Percentiles rank a stretch among this genome's conserved stretches.
These are phyloP conservation scores for Hypericum perforatum DNA, from an alignment of 345 rosid genomes.

Conservation along the genomic window DNA sequence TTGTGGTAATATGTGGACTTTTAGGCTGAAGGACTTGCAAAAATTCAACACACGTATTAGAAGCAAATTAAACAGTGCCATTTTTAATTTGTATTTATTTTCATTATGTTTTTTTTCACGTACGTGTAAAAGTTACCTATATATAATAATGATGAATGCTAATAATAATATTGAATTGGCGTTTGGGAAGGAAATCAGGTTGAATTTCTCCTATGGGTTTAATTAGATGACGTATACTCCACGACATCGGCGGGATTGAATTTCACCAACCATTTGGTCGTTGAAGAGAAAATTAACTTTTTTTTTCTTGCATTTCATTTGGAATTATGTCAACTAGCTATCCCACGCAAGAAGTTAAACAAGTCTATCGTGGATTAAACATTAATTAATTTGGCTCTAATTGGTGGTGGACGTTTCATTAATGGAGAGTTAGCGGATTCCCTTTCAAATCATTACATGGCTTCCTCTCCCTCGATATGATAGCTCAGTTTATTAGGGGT, in stretches of 20 bases:
- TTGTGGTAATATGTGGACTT: too few species aligned
- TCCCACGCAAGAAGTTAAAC: constrained; percentile 13
- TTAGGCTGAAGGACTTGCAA: too few species aligned
- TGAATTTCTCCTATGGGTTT: constrained; percentile 1
- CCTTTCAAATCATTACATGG: constrained; percentile 20
- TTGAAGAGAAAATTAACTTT: constrained; percentile 12
- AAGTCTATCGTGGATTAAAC: neutral
- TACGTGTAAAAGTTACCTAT: neutral
- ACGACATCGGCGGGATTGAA: constrained; percentile 16
- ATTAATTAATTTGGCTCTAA: constrained; percentile 12
- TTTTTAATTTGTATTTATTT: too few species aligned
- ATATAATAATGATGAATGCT: neutral
- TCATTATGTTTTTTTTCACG: constrained; percentile 6
- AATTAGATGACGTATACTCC: constrained; percentile 25
- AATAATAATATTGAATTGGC: neutral
- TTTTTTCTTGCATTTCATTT: constrained; percentile 17
- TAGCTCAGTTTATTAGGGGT: constrained; percentile 5
- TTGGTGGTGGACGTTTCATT: constrained; percentile 40
- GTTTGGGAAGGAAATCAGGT: constrained; percentile 11
- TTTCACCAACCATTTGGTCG: constrained; percentile 15
- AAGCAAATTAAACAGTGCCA: too few species aligned
- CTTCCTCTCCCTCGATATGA: constrained; percentile 13
- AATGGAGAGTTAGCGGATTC: constrained; percentile 33
- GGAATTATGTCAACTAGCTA: constrained; percentile 13
- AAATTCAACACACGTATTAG: too few species aligned